Evolutionary conservation across 106 monocot species (phyloP), one percentile per base, ranked within the genome.

Genomic region (Apostasia ramifera): DNA sequence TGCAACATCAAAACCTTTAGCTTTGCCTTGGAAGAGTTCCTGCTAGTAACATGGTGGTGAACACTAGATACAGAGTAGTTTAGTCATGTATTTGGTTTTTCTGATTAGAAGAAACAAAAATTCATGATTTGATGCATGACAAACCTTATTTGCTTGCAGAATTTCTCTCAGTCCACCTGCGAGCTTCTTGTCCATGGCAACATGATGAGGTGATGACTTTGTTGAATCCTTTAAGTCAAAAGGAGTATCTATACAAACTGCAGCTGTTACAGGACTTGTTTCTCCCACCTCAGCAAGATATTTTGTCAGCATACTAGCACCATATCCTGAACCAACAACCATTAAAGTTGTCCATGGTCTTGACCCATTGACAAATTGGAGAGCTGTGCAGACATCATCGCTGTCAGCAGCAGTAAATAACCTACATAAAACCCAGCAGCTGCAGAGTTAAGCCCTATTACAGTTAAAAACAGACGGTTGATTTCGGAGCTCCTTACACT

Each of bases 321-420:
- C 97, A 73, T 87, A 98, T 59, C 97, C 97, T 74, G 80, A 85
- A 41, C 85, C 89, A 71, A 92, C 68, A 62, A 80, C 65, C 87
- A 85, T 87, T 38, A 98, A 72, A 56, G 89, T 85, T 63, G 87
- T 79, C 97, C 89, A 85, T 44, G 97, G 90, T 67, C 97, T 80
- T 47, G 71, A 44, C 47, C 53, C 74, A 61, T 75, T 92, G 47
- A 98, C 47, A 70, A 83, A 92, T 37, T 75, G 78, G 49, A 98
- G 55, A 71, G 79, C 89, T 74, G 87, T 87, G 75, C 64, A 69
- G 71, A 98, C 65, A 90, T 93, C 97, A 74, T 98, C 97, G 71
- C 97, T 98, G 73, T 98, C 97, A 81, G 92, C 92, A 74, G 89
- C 89, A 67, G 97, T 92, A 87, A 98, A 98, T 81, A 98, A 85